Conservation (phyloP, 257 asterid species). For the Schizonepeta tenuifolia region DNA sequence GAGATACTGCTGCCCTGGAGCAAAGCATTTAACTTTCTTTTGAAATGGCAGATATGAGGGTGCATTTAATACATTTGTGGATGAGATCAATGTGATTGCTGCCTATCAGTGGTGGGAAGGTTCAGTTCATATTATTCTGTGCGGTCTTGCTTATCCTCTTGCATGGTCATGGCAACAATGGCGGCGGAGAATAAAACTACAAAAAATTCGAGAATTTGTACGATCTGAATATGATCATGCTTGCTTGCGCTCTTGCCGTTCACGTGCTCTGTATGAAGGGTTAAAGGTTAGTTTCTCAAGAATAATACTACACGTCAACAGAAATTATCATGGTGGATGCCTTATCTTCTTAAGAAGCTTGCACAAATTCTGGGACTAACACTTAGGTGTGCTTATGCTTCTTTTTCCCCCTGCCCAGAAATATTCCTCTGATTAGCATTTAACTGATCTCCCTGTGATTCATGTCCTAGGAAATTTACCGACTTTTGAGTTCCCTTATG, state of each 20-base stretch:
- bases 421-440: conserved; percentile 16
- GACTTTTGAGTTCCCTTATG: neutral
- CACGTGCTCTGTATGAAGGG: conserved; percentile 98
- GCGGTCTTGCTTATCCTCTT: conserved; percentile 84
- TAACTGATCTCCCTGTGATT: neutral
- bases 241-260: conserved; percentile 98
- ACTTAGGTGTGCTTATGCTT: conserved; percentile 1
- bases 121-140: conserved; percentile 76
- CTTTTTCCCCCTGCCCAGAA: neutral
- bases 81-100: conserved; percentile 86
- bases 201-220: conserved; percentile 88
- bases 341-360: conserved; percentile 24
- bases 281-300: conserved; percentile 68
- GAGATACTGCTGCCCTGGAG: neutral
- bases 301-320: conserved; percentile 17
- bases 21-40: neutral
- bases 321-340: conserved; percentile 19
- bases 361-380: conserved; percentile 1
- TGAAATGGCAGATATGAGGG: conserved; percentile 76
- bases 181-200: conserved; percentile 90
- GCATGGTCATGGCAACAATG: conserved; percentile 99
- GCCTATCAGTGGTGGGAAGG: conserved; percentile 99
- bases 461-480: conserved; percentile 1
- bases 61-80: conserved; percentile 86
- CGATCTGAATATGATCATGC: conserved; percentile 98